Conservation (phyloP, 2,329 filamentous ascomycete genomes). For the Leptosphaerulina australis region DNA sequence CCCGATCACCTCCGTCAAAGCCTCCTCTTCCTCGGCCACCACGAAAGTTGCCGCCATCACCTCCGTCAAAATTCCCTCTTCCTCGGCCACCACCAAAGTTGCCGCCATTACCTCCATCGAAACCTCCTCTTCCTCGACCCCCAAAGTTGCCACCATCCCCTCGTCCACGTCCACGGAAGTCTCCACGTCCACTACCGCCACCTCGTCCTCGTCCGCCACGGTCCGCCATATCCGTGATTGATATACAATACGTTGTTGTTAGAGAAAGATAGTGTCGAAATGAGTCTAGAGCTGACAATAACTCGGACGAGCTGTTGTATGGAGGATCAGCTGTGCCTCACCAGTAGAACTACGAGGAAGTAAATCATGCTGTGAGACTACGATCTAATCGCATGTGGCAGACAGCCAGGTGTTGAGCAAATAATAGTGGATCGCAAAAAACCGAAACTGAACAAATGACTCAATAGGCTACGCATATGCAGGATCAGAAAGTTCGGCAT, state of each 20-base stretch:
- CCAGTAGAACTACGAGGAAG: not conserved
- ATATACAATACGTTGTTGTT: not conserved
- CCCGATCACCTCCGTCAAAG: conserved; percentile 24
- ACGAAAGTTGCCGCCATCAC: conserved; percentile 32
- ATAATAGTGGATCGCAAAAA: not conserved
- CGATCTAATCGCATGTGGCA: not conserved
- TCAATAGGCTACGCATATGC: not conserved
- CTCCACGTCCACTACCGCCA: no score
- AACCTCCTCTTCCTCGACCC: conserved; percentile 17
- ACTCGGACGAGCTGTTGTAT: not conserved
- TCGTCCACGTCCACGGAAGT: no score
- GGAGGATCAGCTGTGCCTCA: not conserved
- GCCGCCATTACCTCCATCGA: conserved; percentile 27
- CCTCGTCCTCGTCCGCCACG: conserved; percentile 20
- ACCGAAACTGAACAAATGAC: not conserved
- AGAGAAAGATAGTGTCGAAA: not conserved
- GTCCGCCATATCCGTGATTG: conserved; percentile 6
- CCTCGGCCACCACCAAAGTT: conserved; percentile 30
- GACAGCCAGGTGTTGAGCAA: not conserved
- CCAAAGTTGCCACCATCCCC: conserved; percentile 31
- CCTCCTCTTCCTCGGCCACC: conserved; percentile 19
- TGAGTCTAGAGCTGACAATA: not conserved
- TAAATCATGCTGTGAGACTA: not conserved
- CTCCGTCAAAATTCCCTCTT: conserved; percentile 28
- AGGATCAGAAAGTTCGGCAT: not conserved